These are phyloP conservation scores for Danielia oregonensis DNA, from an alignment of 805 yeast species.

Conservation along the genomic window DNA sequence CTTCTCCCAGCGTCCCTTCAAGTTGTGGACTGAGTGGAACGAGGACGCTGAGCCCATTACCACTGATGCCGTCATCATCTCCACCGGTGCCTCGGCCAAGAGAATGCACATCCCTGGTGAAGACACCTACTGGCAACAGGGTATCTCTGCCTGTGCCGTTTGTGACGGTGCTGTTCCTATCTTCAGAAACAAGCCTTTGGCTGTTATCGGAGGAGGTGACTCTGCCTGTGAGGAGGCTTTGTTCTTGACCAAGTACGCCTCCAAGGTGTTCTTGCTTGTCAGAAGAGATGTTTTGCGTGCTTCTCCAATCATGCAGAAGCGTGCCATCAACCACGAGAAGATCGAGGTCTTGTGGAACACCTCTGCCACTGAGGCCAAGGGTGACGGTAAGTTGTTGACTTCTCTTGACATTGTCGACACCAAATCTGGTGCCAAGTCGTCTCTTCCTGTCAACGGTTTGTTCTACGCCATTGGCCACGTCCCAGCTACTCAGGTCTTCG, in stretches of 20 bases:
- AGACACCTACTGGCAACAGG: conserved; percentile 97
- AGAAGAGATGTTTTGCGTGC: conserved; percentile 96
- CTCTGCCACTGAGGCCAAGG: conserved; percentile 83
- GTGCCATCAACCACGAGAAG: conserved; percentile 80
- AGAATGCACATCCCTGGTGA: conserved; percentile 94
- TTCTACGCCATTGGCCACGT: conserved; percentile 98
- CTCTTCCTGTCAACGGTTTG: conserved; percentile 80
- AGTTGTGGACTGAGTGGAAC: conserved; percentile 93
- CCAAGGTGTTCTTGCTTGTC: conserved; percentile 89
- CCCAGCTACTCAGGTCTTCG: conserved; percentile 86
- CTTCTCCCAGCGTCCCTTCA: conserved; percentile 83
- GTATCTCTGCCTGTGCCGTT: conserved; percentile 99
- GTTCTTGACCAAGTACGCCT: conserved; percentile 95
- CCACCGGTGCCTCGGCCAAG: conserved; percentile 98
- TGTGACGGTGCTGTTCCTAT: conserved; percentile 99
- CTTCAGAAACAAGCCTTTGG: conserved; percentile 95
- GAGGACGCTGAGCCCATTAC: conserved; percentile 91
- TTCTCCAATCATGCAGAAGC: conserved; percentile 93
- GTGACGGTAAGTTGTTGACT: conserved; percentile 82
- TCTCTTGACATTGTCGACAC: conserved; percentile 65
- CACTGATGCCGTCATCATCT: conserved; percentile 86
- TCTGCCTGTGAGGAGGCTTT: conserved; percentile 99
- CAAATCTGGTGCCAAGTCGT: conserved; percentile 63
- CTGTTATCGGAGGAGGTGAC: conserved; percentile 99
- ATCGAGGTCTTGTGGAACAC: conserved; percentile 88